Percentiles rank a stretch among this genome's conserved stretches.
These are phyloP conservation scores for Rhizopogon sp. DNA, from an alignment of 768 basidiomycete genomes.

Conservation along the genomic window DNA sequence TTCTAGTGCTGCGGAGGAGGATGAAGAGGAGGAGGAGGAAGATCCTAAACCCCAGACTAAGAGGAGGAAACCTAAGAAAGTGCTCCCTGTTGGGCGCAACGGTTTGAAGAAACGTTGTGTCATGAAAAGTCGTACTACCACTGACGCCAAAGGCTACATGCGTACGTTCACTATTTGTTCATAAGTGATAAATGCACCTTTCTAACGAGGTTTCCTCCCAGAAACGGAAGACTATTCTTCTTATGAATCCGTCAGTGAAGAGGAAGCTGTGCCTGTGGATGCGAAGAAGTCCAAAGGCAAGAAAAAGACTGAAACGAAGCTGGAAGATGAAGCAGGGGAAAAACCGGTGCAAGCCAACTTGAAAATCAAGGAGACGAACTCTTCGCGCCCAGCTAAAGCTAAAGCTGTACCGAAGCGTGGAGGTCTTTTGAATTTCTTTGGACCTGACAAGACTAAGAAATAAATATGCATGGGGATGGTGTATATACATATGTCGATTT, in stretches of 20 bases:
- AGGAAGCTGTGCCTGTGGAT: constrained; percentile 31
- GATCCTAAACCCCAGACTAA: constrained; percentile 29
- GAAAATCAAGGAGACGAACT: constrained; percentile 13
- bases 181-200: background rate
- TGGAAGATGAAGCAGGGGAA: constrained; percentile 14
- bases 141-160: constrained; percentile 70
- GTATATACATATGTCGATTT: too few species aligned
- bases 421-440: constrained; percentile 28
- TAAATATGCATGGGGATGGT: constrained; percentile 4
- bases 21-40: constrained; percentile 25
- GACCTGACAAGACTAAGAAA: constrained; percentile 24
- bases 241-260: constrained; percentile 73
- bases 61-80: constrained; percentile 47
- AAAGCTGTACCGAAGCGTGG: constrained; percentile 20
- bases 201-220: constrained; percentile 19
- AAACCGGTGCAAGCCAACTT: constrained; percentile 16
- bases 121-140: constrained; percentile 47
- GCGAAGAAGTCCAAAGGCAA: constrained; percentile 13
- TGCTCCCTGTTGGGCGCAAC: constrained; percentile 70
- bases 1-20: constrained; percentile 25
- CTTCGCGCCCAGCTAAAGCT: constrained; percentile 7
- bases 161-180: constrained; percentile 37
- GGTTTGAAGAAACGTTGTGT: constrained; percentile 72
- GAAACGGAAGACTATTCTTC: constrained; percentile 76
- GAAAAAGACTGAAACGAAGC: constrained; percentile 15